Evolutionary conservation across 2,329 filamentous ascomycete genomes (phyloP), one percentile per base, ranked within the genome.

Genomic region (Diaporthe sp.): DNA sequence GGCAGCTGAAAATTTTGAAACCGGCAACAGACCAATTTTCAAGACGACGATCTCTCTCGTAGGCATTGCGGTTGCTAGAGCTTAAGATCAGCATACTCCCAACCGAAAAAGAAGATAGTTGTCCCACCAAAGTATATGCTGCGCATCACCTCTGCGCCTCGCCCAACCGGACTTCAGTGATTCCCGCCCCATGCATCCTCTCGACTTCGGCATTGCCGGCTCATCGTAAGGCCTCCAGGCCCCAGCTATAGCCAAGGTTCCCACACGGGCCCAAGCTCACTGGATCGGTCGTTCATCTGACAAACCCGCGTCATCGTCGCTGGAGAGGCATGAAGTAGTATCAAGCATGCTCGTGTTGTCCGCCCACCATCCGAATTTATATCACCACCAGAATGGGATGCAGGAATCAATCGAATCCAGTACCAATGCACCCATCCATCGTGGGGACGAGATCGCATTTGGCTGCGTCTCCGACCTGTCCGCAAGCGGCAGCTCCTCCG

Each of bases 41-140:
- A 42, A 15, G 49, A 2, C 49, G 65, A 53, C 37, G 65, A 55
- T 42, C 65, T 69, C 34, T 28, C 7, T n/a, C 49, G 3, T 53
- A 37, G 34, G 65, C 65, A 55, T 69, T 69, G 49, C 17, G 42
- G 22, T 22, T 13, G 49, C 34, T 42, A 69, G 65, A 42, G 34
- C 65, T 55, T 69, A 69, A 55, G 65, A 69, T 69, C 65, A 69
- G 65, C 65, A 69, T 28, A 69, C 49, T 55, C 49, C 65, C 65
- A 42, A 10, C 49, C 65, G 22, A 22, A 53, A 55, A 22, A 12
- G 49, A 69, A 28, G 15, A 55, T 42, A 55, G 34, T 55, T 55
- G 49, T 42, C 13, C 65, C 65, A 55, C 65, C 15, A n/a, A 25
- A 55, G 34, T 12, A 39, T 53, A 8, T 53, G 46, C 65, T 39